Evolutionary conservation across 768 basidiomycete species (phyloP).

Genomic region (Guyanaporus albipodus): DNA sequence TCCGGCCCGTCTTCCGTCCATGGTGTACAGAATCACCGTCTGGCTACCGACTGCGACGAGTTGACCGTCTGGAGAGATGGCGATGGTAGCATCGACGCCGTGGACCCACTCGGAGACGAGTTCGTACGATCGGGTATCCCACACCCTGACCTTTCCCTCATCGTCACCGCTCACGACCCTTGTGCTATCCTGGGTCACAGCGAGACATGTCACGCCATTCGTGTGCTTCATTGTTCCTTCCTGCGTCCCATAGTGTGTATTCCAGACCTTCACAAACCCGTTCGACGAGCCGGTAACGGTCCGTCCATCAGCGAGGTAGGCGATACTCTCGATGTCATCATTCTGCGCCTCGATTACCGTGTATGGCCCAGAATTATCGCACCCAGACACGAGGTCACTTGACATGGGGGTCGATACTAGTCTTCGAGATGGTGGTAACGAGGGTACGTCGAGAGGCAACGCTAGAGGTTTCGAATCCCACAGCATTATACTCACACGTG

Average conservation of each 20-base stretch:
- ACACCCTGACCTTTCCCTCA: neutral
- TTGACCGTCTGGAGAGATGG: neutral
- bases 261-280: neutral
- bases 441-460: too few relatives aligned
- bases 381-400: too few relatives aligned
- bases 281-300: neutral
- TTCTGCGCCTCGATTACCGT: neutral
- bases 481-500: too few relatives aligned
- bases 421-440: too few relatives aligned
- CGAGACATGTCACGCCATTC: fast-evolving
- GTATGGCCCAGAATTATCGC: too few relatives aligned
- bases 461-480: too few relatives aligned
- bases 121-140: neutral
- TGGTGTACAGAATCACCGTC: neutral
- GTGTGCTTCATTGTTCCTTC: neutral
- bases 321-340: neutral
- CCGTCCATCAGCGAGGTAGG: slow-evolving; percentile 7
- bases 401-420: too few relatives aligned
- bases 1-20: neutral
- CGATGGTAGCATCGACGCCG: fast-evolving
- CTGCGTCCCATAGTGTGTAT: neutral
- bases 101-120: neutral
- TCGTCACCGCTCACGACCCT: neutral
- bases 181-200: slow-evolving; percentile 1
- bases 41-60: neutral